A percentile compares a stretch with the other conserved stretches of the same genome.
Conservation (phyloP, 1,139 yeast genomes). For the Yueomyces sp. region DNA sequence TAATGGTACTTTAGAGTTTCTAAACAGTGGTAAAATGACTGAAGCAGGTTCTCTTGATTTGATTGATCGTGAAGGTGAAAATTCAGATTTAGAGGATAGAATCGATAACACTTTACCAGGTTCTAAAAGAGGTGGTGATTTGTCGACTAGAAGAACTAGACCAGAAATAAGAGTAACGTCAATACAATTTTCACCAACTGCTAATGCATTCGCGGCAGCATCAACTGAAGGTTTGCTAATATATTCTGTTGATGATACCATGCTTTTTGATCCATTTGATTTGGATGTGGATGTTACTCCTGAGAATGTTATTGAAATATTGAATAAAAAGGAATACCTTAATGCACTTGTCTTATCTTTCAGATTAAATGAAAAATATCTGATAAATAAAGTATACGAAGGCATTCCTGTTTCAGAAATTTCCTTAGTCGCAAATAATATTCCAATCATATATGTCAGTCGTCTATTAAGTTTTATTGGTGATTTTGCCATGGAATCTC, state of each 20-base stretch:
- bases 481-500: constrained; percentile 55
- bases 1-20: constrained; percentile 72
- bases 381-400: constrained; percentile 67
- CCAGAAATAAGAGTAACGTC: constrained; percentile 75
- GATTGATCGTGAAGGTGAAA: constrained; percentile 76
- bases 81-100: constrained; percentile 76
- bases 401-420: constrained; percentile 66
- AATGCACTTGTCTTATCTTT: constrained; percentile 87
- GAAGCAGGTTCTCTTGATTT: constrained; percentile 81
- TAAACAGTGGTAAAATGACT: constrained; percentile 73
- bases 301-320: constrained; percentile 49
- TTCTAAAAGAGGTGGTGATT: constrained; percentile 69
- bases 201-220: constrained; percentile 86
- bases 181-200: constrained; percentile 79
- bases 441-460: constrained; percentile 69
- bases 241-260: constrained; percentile 63
- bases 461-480: constrained; percentile 63
- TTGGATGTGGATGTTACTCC: constrained; percentile 90
- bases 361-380: constrained; percentile 69
- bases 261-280: constrained; percentile 88
- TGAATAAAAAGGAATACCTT: constrained; percentile 59
- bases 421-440: constrained; percentile 44
- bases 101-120: constrained; percentile 76
- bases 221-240: constrained; percentile 87
- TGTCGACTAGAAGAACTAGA: constrained; percentile 61